A percentile compares a stretch with the other conserved stretches of the same genome.
Evolutionary conservation across 768 basidiomycete species (phyloP).

Genomic region (Rhizopogon vinicolor): DNA sequence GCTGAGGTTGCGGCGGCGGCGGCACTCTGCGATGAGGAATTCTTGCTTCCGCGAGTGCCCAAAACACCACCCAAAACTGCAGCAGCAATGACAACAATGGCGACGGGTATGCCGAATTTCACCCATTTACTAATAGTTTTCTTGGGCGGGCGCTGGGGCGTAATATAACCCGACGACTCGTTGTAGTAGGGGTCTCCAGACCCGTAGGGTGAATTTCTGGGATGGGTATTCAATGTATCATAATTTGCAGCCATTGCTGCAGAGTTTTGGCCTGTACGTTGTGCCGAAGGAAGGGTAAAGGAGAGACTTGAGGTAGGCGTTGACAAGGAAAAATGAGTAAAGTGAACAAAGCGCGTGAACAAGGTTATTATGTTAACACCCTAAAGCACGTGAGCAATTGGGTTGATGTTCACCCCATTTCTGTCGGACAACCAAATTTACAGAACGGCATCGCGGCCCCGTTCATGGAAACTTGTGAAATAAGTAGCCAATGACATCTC

Average conservation of each 20-base stretch:
- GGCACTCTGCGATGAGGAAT: conserved; percentile 14
- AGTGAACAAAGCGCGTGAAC: conserved; percentile 1
- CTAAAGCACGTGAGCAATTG: background rate
- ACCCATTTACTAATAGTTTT: conserved; percentile 65
- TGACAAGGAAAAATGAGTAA: conserved; percentile 9
- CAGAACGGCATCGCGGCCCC: conserved; percentile 6
- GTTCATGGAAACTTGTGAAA: background rate
- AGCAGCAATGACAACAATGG: conserved; percentile 56
- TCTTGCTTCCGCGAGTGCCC: conserved; percentile 54
- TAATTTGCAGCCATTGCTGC: conserved; percentile 37
- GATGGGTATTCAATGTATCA: conserved; percentile 22
- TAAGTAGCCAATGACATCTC: background rate
- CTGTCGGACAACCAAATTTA: conserved; percentile 7
- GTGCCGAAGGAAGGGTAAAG: conserved; percentile 9
- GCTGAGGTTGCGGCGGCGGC: conserved; percentile 50
- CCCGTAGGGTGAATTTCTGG: conserved; percentile 39
- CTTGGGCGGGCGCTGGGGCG: conserved; percentile 43
- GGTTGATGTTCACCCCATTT: background rate
- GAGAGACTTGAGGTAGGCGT: conserved; percentile 20
- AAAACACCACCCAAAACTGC: conserved; percentile 79
- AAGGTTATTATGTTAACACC: background rate
- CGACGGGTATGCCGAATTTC: conserved; percentile 68
- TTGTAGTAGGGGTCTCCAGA: conserved; percentile 68
- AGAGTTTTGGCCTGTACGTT: conserved; percentile 10
- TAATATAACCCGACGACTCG: conserved; percentile 66